A percentile compares a stretch with the other conserved stretches of the same genome.
These are phyloP conservation scores for Penicillium hordei DNA, from an alignment of 2,329 filamentous ascomycete genomes.

Conservation along the genomic window DNA sequence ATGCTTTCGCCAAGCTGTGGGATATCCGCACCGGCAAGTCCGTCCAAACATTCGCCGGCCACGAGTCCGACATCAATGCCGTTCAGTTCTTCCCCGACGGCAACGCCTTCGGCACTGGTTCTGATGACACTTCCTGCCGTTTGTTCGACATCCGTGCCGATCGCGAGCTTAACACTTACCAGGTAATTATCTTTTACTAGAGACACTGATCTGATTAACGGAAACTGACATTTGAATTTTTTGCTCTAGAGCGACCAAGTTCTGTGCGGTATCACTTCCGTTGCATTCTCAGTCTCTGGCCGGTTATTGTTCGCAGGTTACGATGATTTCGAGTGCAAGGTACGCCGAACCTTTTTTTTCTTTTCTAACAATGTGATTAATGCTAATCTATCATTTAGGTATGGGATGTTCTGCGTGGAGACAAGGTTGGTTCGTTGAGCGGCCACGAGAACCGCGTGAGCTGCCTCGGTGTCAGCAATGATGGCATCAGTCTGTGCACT, in stretches of 20 bases:
- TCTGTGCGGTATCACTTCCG: constrained; percentile 95
- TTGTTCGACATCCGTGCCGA: constrained; percentile 98
- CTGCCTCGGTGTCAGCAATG: constrained; percentile 97
- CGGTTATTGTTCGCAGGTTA: constrained; percentile 95
- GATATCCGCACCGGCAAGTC: constrained; percentile 98
- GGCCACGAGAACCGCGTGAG: constrained; percentile 99
- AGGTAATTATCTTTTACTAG: constrained; percentile 49
- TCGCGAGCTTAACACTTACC: constrained; percentile 69
- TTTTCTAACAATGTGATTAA: not conserved
- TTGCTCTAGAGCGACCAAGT: constrained; percentile 84
- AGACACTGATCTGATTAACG: constrained; percentile 6
- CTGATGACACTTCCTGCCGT: constrained; percentile 94
- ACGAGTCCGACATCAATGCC: constrained; percentile 98
- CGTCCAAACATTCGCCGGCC: constrained; percentile 96
- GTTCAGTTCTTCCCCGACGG: constrained; percentile 99
- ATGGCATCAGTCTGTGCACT: constrained; percentile 98
- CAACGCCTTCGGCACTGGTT: constrained; percentile 96
- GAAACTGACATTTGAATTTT: constrained; percentile 1
- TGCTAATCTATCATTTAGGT: constrained; percentile 61
- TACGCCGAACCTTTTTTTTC: constrained; percentile 47
- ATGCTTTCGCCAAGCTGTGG: constrained; percentile 98
- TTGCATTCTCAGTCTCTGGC: constrained; percentile 95
- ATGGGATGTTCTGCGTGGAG: constrained; percentile 94
- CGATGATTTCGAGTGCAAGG: constrained; percentile 99
- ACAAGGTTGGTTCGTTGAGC: constrained; percentile 94